phyloP scores from a whole-genome alignment of 805 yeast species.

The Candida dendrica region DNA sequence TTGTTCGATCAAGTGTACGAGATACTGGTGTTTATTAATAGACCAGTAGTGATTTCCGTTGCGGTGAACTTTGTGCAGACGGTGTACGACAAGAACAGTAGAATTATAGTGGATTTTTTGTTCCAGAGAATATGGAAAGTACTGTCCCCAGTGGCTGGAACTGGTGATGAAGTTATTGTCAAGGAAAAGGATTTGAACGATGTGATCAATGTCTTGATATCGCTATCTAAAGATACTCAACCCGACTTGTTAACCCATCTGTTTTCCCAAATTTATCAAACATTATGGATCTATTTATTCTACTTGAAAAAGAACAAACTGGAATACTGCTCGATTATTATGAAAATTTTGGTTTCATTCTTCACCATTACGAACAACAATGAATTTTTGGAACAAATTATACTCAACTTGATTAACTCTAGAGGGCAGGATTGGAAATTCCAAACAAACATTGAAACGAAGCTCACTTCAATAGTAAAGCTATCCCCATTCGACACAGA shows the following conservation, averaged over 20 bases:
- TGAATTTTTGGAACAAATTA: conserved; percentile 18
- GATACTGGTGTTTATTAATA: conserved; percentile 49
- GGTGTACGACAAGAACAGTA: conserved; percentile 41
- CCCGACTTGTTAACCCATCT: conserved; percentile 27
- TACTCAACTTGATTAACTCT: conserved; percentile 24
- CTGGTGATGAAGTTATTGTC: conserved; percentile 24
- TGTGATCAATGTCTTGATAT: conserved; percentile 55
- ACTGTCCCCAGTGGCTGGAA: conserved; percentile 27
- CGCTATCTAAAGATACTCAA: conserved; percentile 44
- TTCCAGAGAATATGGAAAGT: conserved; percentile 41
- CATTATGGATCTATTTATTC: conserved; percentile 30
- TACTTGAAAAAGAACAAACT: conserved; percentile 24
- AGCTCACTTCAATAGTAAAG: conserved; percentile 27
- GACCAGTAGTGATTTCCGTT: conserved; percentile 53
- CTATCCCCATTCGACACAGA: conserved; percentile 1
- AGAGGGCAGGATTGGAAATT: conserved; percentile 30
- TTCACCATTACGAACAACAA: conserved; percentile 22
- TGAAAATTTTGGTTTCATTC: conserved; percentile 26
- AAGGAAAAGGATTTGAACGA: conserved; percentile 50
- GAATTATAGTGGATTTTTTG: conserved; percentile 52
- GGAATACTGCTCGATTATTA: conserved; percentile 23
- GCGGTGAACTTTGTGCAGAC: conserved; percentile 47
- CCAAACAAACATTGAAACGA: conserved; percentile 26
- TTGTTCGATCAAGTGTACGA: conserved; percentile 60
- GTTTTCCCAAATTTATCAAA: conserved; percentile 20